phyloP scores from a whole-genome alignment of 805 yeast species.

The Hanseniaspora thailandica region DNA sequence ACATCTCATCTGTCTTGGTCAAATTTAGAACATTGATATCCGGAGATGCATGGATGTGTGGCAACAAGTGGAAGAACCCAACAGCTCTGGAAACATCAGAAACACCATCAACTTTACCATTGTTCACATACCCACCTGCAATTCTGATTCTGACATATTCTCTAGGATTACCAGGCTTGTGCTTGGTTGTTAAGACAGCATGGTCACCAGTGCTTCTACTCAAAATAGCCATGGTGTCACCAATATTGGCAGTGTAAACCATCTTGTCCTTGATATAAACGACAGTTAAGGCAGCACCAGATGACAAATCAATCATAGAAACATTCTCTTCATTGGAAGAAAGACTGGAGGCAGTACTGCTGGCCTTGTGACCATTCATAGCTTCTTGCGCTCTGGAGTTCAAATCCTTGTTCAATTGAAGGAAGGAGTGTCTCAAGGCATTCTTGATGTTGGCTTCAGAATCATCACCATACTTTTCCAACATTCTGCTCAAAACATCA shows the following conservation, averaged over 20 bases:
- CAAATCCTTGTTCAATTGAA: slow-evolving; percentile 69
- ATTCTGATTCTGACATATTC: slow-evolving; percentile 82
- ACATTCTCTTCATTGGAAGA: slow-evolving; percentile 39
- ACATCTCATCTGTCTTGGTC: slow-evolving; percentile 64
- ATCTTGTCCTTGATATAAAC: slow-evolving; percentile 61
- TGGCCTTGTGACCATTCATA: slow-evolving; percentile 17
- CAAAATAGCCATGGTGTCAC: slow-evolving; percentile 75
- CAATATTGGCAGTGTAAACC: slow-evolving; percentile 75
- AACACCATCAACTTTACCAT: slow-evolving; percentile 74
- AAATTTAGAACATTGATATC: slow-evolving; percentile 52
- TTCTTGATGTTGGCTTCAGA: slow-evolving; percentile 46
- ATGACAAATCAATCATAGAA: slow-evolving; percentile 51
- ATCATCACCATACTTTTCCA: slow-evolving; percentile 31
- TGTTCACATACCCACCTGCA: slow-evolving; percentile 83
- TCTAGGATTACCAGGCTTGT: slow-evolving; percentile 66
- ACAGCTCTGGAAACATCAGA: slow-evolving; percentile 80
- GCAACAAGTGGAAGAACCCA: slow-evolving; percentile 75
- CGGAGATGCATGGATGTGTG: slow-evolving; percentile 84
- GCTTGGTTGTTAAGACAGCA: slow-evolving; percentile 58
- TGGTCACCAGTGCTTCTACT: slow-evolving; percentile 75
- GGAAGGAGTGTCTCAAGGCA: slow-evolving; percentile 73
- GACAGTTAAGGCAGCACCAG: slow-evolving; percentile 80
- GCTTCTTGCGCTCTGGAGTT: slow-evolving; percentile 31
- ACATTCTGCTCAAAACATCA: slow-evolving; percentile 45
- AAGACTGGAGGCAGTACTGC: slow-evolving; percentile 32